Conservation (phyloP, 169 alveolate genomes). For the Plasmodium fragile region DNA sequence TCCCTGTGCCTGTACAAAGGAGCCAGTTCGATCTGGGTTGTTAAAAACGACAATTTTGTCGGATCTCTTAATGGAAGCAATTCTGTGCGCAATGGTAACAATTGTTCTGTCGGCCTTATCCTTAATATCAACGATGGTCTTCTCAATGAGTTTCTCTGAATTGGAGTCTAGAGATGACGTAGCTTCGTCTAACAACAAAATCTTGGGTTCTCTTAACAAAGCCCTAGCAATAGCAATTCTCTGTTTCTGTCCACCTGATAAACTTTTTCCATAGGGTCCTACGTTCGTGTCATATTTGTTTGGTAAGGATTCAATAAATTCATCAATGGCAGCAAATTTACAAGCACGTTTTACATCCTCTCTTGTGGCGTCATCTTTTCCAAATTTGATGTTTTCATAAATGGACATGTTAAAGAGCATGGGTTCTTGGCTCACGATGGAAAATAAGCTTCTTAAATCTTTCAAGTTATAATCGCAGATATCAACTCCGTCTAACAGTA, state of each 20-base stretch:
- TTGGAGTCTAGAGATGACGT: slow-evolving; percentile 95
- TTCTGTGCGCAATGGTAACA: slow-evolving; percentile 94
- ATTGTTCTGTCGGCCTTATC: slow-evolving; percentile 85
- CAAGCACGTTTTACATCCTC: slow-evolving; percentile 90
- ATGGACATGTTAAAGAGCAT: slow-evolving; percentile 93
- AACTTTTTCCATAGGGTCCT: slow-evolving; percentile 88
- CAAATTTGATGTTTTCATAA: slow-evolving; percentile 93
- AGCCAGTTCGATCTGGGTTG: slow-evolving; percentile 85
- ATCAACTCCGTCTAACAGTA: slow-evolving; percentile 90
- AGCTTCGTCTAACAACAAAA: slow-evolving; percentile 96
- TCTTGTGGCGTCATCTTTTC: slow-evolving; percentile 91
- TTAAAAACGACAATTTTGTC: slow-evolving; percentile 86
- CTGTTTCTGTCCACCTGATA: slow-evolving; percentile 93
- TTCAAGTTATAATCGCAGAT: slow-evolving; percentile 85
- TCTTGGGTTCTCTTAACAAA: slow-evolving; percentile 88
- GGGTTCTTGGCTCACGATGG: slow-evolving; percentile 92
- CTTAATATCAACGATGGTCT: slow-evolving; percentile 67
- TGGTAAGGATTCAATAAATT: slow-evolving; percentile 87
- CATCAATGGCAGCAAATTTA: slow-evolving; percentile 88
- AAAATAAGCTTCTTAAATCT: slow-evolving; percentile 70
- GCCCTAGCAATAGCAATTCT: slow-evolving; percentile 93
- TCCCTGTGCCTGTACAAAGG: slow-evolving; percentile 89
- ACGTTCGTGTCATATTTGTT: slow-evolving; percentile 90
- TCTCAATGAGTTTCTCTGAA: slow-evolving; percentile 83
- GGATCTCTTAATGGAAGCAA: slow-evolving; percentile 89